Evolutionary conservation across 2,329 filamentous ascomycete species (phyloP), one percentile per base, ranked within the genome.

Genomic region (Herpotrichia juniperi): DNA sequence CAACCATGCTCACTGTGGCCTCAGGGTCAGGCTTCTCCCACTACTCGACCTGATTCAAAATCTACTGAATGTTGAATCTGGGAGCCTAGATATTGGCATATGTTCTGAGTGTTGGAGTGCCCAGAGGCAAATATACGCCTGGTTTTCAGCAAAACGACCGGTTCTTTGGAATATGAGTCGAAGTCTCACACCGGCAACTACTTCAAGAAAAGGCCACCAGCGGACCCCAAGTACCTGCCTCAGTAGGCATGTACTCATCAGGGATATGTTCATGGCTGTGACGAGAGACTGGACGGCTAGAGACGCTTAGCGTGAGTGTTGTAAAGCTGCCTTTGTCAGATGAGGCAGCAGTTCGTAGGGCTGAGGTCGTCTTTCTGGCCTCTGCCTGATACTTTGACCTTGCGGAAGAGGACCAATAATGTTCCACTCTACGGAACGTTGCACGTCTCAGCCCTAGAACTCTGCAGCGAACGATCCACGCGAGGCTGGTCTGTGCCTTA

Each of bases 1-100:
- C 58, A 79, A 91, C 65, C 89, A 93, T 69, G 80, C 80, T 1
- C 88, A 91, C 69, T 93, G 89, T 65, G 89, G 89, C 1, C 77
- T 90, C 31, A 78, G 88, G 39, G 85, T 83, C 2, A 80, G 85
- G 16, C 71, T 91, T 3, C 74, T 89, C 32, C 87, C 88, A 7
- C 79, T 89, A 3, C 71, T 91, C 14, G 86, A 89, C 48, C 82
- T 86, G 47, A 74, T 92, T 25, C 80, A 84, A 51, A 71, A 73
- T 22, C 68, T 69, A 19, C 53, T 79, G 4, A 70, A 66, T 42
- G 54, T 71, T 10, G 69, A 71, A 22, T 59, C 66, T 34, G 61
- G 63, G 8, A 72, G 62, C 34, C 48, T 65, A 7, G 73, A 77
- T 45, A 62, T 77, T 21, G 78, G 77, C 4, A 73, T 81, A 10